Base-by-base conservation (phyloP, 306 rosid genomes). In the Cicer yamashitae region DNA sequence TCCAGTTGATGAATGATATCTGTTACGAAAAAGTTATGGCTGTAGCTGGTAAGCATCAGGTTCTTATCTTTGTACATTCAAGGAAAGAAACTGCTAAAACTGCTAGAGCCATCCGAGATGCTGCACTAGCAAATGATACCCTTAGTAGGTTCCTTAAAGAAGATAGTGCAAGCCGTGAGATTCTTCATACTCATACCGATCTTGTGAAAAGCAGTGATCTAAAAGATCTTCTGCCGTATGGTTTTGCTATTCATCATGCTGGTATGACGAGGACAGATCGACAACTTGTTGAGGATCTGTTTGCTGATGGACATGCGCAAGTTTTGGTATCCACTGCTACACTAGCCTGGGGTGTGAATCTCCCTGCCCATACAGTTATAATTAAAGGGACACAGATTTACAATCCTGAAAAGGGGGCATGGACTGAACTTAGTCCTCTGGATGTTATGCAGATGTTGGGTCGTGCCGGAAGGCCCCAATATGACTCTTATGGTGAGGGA, bases 291-390 rank as follows among this genome's bases (percentile, higher is more conserved):
- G 97, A 94, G 84, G 96, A 88, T 67, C 97, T 94, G 66, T 91
- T 94, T 87, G 88, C 91, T 3, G 86, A 81, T 73, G 97, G 97
- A 43, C 96, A 94, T 78, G 92, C 87, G 52, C 97, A 94, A 84
- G 98, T 94, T 73, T 75, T 94, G 88, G 97, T 94, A 64, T 94
- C 98, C 52, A 94, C 98, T 52, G 98, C 97, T 2, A 91, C 98
- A 71, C 96, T 94, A 81, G 97, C 98, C 51, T 94, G 93, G 98
- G 97, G 97, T 83, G 97, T 91, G 85, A 94, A 94, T 78, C 87
- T 94, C 53, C 96, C 97, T 25, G 98, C 97, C 61, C 97, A 91
- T 71, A 83, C 92, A 11, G 98, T 94, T 73, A 91, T 94, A 56
- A 91, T 91, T 64, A 94, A 91, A 57, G 98, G 98, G 52, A 91